Percentiles rank a stretch among this genome's conserved stretches.
These are phyloP conservation scores for Magnusiomyces magnusii DNA, from an alignment of 1,139 yeast genomes.

Conservation along the genomic window DNA sequence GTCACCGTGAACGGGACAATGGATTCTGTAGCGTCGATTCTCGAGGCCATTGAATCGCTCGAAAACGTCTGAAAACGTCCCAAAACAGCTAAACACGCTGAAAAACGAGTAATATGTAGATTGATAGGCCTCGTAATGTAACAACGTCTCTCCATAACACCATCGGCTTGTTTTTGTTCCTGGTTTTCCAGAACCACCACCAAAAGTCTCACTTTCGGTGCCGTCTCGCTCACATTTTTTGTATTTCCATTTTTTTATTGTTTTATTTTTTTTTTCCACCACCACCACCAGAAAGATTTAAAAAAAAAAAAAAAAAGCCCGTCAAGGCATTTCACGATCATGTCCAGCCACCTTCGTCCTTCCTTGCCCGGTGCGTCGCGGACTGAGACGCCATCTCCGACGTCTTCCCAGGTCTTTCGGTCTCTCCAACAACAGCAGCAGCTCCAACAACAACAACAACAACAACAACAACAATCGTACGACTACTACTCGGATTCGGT, in stretches of 20 bases:
- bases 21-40: constrained; percentile 54
- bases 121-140: not conserved
- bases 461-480: constrained; percentile 2
- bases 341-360: not conserved
- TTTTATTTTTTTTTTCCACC: not conserved
- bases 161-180: no score
- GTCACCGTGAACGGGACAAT: constrained; percentile 63
- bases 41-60: constrained; percentile 60
- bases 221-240: no score
- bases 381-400: not conserved
- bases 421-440: not conserved
- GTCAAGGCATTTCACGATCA: not conserved
- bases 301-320: not conserved
- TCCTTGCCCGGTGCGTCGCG: not conserved
- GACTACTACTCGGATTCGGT: not conserved
- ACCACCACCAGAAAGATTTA: not conserved
- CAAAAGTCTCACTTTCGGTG: no score
- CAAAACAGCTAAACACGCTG: not conserved
- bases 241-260: not conserved
- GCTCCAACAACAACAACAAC: not conserved
- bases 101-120: not conserved
- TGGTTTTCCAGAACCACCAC: no score
- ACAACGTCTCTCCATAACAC: not conserved
- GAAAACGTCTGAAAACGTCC: constrained; percentile 30
- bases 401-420: not conserved